These are phyloP conservation scores for Eucalyptus paniculata DNA, from an alignment of 345 rosid species.

Conservation along the genomic window DNA sequence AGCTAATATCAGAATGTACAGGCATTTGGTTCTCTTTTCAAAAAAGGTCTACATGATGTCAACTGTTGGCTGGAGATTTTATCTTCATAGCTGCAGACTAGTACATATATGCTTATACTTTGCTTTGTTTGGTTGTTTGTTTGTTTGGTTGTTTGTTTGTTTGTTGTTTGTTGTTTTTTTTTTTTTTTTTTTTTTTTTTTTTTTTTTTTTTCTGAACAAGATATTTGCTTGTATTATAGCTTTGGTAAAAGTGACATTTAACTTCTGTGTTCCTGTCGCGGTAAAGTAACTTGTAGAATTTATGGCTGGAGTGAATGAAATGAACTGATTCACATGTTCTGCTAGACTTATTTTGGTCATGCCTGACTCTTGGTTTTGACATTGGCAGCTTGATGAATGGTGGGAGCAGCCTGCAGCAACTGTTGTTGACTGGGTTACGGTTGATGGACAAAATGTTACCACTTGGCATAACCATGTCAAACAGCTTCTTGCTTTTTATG, in stretches of 20 bases:
- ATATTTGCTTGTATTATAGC: background rate
- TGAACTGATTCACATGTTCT: background rate
- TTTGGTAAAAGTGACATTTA: background rate
- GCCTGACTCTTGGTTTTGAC: background rate
- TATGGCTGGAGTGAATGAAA: background rate
- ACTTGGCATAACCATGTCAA: slow-evolving; percentile 92
- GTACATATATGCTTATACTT: background rate
- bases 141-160: background rate
- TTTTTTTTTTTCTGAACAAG: background rate
- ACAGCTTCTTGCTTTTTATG: slow-evolving; percentile 78
- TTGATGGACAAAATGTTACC: slow-evolving; percentile 76
- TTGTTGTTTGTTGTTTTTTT: background rate
- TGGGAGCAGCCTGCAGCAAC: slow-evolving; percentile 98
- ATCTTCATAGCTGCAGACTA: background rate
- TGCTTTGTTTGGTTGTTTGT: background rate
- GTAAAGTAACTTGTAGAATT: background rate
- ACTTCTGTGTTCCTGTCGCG: background rate
- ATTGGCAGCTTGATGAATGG: slow-evolving; percentile 76
- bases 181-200: no score
- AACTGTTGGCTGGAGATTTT: background rate
- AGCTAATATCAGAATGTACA: background rate
- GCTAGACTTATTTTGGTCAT: background rate
- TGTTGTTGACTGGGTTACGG: slow-evolving; percentile 78
- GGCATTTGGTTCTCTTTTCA: background rate
- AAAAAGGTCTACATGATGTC: background rate